These are phyloP conservation scores for Cytospora leucostoma DNA, from an alignment of 2,329 filamentous ascomycete species.

Conservation along the genomic window DNA sequence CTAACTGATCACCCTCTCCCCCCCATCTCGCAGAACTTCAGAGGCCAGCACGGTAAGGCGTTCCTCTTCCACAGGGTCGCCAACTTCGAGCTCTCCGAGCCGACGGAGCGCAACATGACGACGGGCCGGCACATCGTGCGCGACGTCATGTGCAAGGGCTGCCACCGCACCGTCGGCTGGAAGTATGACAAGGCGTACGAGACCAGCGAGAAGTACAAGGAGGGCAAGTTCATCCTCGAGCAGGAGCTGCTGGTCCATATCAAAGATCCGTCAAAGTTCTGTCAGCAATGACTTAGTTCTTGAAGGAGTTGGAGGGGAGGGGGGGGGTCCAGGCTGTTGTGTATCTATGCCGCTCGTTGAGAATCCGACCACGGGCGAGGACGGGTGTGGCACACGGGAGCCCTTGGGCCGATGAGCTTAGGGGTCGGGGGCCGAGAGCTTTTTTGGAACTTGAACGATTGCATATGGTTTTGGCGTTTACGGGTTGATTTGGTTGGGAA, in stretches of 20 bases:
- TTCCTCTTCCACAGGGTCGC: slow-evolving; percentile 95
- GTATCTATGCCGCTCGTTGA: background rate
- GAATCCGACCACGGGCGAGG: background rate
- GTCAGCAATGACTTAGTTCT: no score
- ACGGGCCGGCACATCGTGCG: slow-evolving; percentile 92
- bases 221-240: slow-evolving; percentile 96
- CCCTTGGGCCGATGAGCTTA: background rate
- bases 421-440: no score
- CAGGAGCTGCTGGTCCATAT: slow-evolving; percentile 86
- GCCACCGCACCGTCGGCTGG: slow-evolving; percentile 92
- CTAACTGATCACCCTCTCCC: slow-evolving; percentile 10
- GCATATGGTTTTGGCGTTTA: slow-evolving; percentile 18
- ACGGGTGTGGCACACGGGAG: slow-evolving; percentile 2
- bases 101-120: slow-evolving; percentile 97
- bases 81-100: slow-evolving; percentile 80
- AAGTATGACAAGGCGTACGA: slow-evolving; percentile 99
- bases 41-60: slow-evolving; percentile 96
- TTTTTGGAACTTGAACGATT: background rate
- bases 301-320: background rate
- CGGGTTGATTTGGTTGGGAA: background rate
- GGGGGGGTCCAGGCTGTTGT: no score
- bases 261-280: no score
- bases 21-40: slow-evolving; percentile 73
- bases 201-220: slow-evolving; percentile 92
- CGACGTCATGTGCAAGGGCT: slow-evolving; percentile 89